These are phyloP conservation scores for Polyplosphaeria fusca DNA, from an alignment of 495 filamentous ascomycete species.

Conservation along the genomic window DNA sequence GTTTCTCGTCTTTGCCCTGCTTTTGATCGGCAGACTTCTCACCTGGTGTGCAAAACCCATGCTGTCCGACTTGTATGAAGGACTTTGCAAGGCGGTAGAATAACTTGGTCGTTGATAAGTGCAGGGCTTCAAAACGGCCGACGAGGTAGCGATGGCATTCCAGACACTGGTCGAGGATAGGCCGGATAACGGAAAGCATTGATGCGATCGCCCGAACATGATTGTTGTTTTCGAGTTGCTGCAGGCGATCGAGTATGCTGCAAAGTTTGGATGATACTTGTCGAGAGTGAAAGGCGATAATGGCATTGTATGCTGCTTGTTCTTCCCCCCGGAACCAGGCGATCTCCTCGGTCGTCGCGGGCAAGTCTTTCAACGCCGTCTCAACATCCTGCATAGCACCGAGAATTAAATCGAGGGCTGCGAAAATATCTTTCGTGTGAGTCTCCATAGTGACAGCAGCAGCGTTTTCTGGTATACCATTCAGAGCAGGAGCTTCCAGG, in stretches of 20 bases:
- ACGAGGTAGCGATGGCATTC: conserved; percentile 55
- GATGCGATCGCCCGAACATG: conserved; percentile 12
- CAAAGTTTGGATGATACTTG: conserved; percentile 1
- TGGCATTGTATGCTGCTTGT: conserved; percentile 10
- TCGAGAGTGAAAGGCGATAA: conserved; percentile 15
- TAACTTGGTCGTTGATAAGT: conserved; percentile 68
- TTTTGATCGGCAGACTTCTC: conserved; percentile 65
- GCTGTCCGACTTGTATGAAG: conserved; percentile 69
- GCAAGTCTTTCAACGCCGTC: conserved; percentile 17
- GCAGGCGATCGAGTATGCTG: conserved; percentile 2
- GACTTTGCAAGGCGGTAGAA: conserved; percentile 69
- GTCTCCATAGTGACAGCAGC: background rate
- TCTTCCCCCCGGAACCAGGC: conserved; percentile 34
- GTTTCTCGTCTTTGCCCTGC: conserved; percentile 63
- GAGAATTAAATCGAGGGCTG: conserved; percentile 35
- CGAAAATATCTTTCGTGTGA: conserved; percentile 7
- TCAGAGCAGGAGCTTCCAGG: background rate
- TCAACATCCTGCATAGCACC: conserved; percentile 39
- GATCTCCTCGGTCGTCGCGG: conserved; percentile 21
- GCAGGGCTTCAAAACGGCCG: conserved; percentile 53
- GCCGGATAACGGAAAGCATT: conserved; percentile 64
- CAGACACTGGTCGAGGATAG: conserved; percentile 72
- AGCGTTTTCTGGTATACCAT: background rate
- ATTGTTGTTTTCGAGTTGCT: conserved; percentile 4
- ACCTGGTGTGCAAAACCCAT: conserved; percentile 86